Percentiles rank a stretch among this genome's conserved stretches.
These are phyloP conservation scores for Ramularia endophylla DNA, from an alignment of 2,329 filamentous ascomycete species.

Conservation along the genomic window DNA sequence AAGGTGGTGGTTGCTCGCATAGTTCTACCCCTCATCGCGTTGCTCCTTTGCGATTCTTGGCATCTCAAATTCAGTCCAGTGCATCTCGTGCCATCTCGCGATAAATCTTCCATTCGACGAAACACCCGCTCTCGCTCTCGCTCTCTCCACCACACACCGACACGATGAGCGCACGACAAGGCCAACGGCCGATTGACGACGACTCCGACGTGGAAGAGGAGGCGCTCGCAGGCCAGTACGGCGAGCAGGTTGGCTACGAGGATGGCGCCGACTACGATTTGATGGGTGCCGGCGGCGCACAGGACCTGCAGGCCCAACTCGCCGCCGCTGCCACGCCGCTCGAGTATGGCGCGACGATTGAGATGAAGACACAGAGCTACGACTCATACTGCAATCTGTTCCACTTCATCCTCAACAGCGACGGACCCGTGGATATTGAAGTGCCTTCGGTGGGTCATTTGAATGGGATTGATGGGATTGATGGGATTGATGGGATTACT, in stretches of 20 bases:
- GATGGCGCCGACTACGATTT: constrained; percentile 62
- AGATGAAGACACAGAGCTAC: constrained; percentile 98
- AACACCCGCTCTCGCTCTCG: constrained; percentile 1
- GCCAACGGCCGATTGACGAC: constrained; percentile 30
- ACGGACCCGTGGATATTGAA: constrained; percentile 96
- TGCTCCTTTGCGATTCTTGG: background rate
- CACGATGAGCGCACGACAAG: constrained; percentile 35
- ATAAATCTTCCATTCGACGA: too few species aligned
- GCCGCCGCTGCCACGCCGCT: constrained; percentile 88
- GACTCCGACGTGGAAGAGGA: constrained; percentile 96
- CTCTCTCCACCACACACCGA: constrained; percentile 4
- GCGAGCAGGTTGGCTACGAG: constrained; percentile 91
- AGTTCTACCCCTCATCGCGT: too few species aligned
- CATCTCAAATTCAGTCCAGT: background rate
- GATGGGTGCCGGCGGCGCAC: constrained; percentile 66
- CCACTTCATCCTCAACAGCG: constrained; percentile 98
- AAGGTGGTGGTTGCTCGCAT: too few species aligned
- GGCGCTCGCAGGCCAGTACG: constrained; percentile 90
- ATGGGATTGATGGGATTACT: background rate
- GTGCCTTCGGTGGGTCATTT: constrained; percentile 79
- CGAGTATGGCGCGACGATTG: constrained; percentile 91
- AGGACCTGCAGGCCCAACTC: constrained; percentile 90
- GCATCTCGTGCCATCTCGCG: too few species aligned
- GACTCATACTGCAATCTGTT: constrained; percentile 99
- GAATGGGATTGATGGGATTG: constrained; percentile 1